Conservation (phyloP, 805 yeast species). For the Torulaspora franciscae region DNA sequence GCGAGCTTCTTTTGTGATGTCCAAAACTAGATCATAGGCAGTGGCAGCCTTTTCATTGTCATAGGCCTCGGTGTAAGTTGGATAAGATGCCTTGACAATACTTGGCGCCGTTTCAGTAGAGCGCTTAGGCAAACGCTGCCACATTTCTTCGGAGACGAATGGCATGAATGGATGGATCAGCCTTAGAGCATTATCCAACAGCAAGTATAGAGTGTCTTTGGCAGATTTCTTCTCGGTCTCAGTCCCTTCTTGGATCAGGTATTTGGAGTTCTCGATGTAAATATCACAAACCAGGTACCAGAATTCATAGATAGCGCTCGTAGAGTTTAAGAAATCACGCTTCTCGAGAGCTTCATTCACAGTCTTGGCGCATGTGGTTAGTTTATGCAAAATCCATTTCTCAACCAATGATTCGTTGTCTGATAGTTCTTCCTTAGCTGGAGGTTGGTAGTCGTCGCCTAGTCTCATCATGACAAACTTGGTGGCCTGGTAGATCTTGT, state of each 20-base stretch:
- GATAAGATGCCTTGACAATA: slow-evolving; percentile 76
- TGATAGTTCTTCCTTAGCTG: slow-evolving; percentile 54
- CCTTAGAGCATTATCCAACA: slow-evolving; percentile 85
- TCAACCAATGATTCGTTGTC: slow-evolving; percentile 90
- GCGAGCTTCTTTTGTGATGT: slow-evolving; percentile 85
- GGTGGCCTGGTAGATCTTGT: slow-evolving; percentile 98
- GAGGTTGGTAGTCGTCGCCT: slow-evolving; percentile 83
- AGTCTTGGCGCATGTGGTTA: slow-evolving; percentile 61
- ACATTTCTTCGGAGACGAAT: slow-evolving; percentile 92
- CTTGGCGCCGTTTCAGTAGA: slow-evolving; percentile 62
- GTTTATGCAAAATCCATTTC: slow-evolving; percentile 91
- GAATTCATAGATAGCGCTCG: slow-evolving; percentile 83
- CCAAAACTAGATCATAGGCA: slow-evolving; percentile 80
- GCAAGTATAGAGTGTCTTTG: slow-evolving; percentile 86
- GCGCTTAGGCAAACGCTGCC: slow-evolving; percentile 96
- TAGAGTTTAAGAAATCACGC: slow-evolving; percentile 85
- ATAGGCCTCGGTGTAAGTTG: slow-evolving; percentile 55
- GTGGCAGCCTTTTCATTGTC: slow-evolving; percentile 60
- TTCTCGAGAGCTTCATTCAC: slow-evolving; percentile 65
- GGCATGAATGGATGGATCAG: slow-evolving; percentile 99
- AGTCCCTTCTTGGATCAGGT: slow-evolving; percentile 86
- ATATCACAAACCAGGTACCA: slow-evolving; percentile 97
- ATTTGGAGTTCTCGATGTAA: slow-evolving; percentile 95
- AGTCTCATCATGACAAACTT: slow-evolving; percentile 91
- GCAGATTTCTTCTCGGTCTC: slow-evolving; percentile 82